Conservation (phyloP, 306 rosid species). For the Fragaria ananassa region DNA sequence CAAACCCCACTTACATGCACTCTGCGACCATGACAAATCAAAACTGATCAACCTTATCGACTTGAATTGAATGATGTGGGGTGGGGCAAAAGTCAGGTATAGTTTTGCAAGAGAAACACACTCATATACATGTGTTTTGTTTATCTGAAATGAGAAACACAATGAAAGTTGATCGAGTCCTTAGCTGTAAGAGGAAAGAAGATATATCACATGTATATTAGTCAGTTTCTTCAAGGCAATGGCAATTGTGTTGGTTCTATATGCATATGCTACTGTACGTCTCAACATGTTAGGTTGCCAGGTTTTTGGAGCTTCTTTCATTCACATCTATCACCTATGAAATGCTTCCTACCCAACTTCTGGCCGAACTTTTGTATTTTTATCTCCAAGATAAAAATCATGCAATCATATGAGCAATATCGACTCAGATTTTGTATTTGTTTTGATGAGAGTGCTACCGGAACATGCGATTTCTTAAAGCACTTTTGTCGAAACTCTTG, state of each 20-base stretch:
- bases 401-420: background rate
- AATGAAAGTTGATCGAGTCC: background rate
- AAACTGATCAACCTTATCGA: background rate
- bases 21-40: background rate
- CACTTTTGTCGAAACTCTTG: background rate
- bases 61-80: background rate
- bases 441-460: background rate
- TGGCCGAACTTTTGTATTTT: background rate
- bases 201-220: background rate
- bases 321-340: background rate
- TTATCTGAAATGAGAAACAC: background rate
- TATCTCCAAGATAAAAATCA: background rate
- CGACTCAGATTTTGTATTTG: background rate
- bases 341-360: background rate
- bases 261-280: background rate
- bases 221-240: background rate
- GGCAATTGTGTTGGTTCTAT: background rate
- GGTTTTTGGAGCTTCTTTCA: background rate
- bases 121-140: background rate
- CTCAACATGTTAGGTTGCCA: background rate
- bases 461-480: background rate
- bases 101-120: background rate
- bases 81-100: background rate
- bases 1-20: background rate
- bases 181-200: background rate